Percentiles rank a stretch among this genome's conserved stretches.
phyloP scores from a whole-genome alignment of 1,284 basidiomycete species.

The Fomitopsis palustris region DNA sequence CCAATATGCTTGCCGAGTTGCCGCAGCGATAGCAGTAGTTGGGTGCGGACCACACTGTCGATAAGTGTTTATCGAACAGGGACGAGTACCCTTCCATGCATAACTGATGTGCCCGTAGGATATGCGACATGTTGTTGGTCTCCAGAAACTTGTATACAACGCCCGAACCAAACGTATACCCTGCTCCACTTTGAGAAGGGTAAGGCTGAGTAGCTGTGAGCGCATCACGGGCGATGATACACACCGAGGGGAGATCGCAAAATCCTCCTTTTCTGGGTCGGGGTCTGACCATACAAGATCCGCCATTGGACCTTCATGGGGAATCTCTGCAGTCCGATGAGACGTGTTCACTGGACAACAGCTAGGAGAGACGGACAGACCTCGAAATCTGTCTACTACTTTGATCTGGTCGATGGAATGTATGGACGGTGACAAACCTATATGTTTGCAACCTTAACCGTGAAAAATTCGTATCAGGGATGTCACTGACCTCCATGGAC shows the following conservation, averaged over 20 bases:
- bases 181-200: conserved; percentile 73
- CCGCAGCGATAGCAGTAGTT: conserved; percentile 99
- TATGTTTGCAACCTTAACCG: not conserved
- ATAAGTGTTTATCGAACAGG: conserved; percentile 91
- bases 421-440: conserved; percentile 94
- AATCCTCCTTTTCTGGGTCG: conserved; percentile 98
- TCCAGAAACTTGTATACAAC: conserved; percentile 98
- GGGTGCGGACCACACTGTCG: conserved; percentile 98
- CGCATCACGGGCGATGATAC: conserved; percentile 21
- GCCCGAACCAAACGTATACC: conserved; percentile 97
- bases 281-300: conserved; percentile 99
- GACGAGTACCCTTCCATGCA: conserved; percentile 99
- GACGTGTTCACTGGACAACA: conserved; percentile 6
- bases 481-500: conserved; percentile 83
- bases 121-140: conserved; percentile 95
- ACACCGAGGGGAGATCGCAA: conserved; percentile 95
- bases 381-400: conserved; percentile 97
- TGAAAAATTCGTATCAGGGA: conserved; percentile 8
- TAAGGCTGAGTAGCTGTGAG: conserved; percentile 2
- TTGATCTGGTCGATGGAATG: conserved; percentile 99
- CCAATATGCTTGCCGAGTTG: conserved; percentile 94
- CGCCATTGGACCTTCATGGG: conserved; percentile 99
- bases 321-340: conserved; percentile 71
- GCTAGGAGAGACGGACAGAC: conserved; percentile 36
- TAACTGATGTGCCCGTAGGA: conserved; percentile 96